Percentiles rank a stretch among this genome's conserved stretches.
phyloP scores from a whole-genome alignment of 345 rosid genomes.

The Crucihimalaya himalaica region DNA sequence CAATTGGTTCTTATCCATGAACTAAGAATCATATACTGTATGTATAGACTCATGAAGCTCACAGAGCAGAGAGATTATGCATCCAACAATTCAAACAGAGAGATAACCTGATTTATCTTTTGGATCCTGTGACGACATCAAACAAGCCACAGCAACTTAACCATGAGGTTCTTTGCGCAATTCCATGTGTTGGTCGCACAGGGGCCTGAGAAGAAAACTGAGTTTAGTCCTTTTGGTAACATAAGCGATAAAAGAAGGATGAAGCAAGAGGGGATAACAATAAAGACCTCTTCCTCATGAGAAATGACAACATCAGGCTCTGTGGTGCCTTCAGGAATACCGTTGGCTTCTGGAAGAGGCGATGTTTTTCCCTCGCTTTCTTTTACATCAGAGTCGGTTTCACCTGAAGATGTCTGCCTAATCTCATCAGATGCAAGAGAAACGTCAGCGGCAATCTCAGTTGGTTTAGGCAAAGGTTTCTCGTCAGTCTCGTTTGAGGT shows the following conservation, averaged over 20 bases:
- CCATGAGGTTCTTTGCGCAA: conserved; percentile 60
- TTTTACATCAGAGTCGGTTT: conserved; percentile 20
- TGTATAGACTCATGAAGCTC: conserved; percentile 3
- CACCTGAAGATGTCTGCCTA: conserved; percentile 33
- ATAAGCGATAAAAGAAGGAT: background rate
- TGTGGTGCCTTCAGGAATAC: conserved; percentile 33
- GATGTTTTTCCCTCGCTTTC: conserved; percentile 39
- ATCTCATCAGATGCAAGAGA: conserved; percentile 35
- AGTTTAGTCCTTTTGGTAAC: conserved; percentile 14
- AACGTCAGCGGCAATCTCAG: conserved; percentile 20
- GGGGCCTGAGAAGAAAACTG: conserved; percentile 51
- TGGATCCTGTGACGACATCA: conserved; percentile 58
- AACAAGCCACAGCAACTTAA: conserved; percentile 86
- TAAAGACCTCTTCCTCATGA: conserved; percentile 50
- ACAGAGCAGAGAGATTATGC: background rate
- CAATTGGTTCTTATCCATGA: background rate
- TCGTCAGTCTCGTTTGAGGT: conserved; percentile 42
- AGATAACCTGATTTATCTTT: conserved; percentile 63
- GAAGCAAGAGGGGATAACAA: conserved; percentile 3
- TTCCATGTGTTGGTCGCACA: conserved; percentile 46
- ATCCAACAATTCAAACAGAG: background rate
- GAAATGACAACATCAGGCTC: conserved; percentile 42
- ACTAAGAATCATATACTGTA: background rate
- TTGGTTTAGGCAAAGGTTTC: conserved; percentile 29
- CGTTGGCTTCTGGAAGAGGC: conserved; percentile 39